phyloP scores from a whole-genome alignment of 148 eudicot species.

The Fagopyrum tataricum region DNA sequence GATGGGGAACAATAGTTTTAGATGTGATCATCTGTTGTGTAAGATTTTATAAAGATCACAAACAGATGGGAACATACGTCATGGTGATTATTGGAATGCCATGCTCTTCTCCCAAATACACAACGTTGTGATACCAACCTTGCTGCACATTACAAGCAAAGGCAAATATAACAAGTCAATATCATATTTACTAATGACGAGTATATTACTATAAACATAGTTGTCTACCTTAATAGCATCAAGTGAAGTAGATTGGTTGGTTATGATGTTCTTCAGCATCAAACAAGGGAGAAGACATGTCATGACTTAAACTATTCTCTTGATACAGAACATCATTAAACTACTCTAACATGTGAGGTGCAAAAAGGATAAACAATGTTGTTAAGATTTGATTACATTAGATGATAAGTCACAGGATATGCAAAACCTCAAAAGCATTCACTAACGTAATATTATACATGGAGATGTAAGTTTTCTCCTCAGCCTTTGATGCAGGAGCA shows the following conservation, averaged over 20 bases:
- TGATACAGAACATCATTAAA: constrained; percentile 89
- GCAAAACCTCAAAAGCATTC: neutral
- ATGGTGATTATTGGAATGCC: constrained; percentile 80
- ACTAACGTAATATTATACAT: constrained; percentile 82
- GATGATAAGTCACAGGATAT: neutral
- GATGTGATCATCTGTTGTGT: neutral
- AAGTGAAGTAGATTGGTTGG: constrained; percentile 26
- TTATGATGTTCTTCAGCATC: constrained; percentile 30
- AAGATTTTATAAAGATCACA: neutral
- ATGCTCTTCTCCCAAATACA: constrained; percentile 67
- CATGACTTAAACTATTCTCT: constrained; percentile 46
- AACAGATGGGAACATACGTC: constrained; percentile 52
- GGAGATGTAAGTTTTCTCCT: constrained; percentile 54
- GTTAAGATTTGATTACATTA: neutral
- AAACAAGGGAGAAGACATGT: constrained; percentile 49
- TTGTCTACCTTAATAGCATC: constrained; percentile 47
- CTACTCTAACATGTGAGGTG: constrained; percentile 72
- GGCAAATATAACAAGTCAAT: neutral
- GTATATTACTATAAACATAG: neutral
- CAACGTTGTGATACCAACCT: constrained; percentile 82
- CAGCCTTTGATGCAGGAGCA: no score
- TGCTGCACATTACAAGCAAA: constrained; percentile 35
- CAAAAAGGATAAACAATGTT: neutral
- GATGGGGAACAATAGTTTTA: neutral
- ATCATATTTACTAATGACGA: neutral